phyloP scores from a whole-genome alignment of 352 stramenopile species.

The Phytopythium mirpurense region DNA sequence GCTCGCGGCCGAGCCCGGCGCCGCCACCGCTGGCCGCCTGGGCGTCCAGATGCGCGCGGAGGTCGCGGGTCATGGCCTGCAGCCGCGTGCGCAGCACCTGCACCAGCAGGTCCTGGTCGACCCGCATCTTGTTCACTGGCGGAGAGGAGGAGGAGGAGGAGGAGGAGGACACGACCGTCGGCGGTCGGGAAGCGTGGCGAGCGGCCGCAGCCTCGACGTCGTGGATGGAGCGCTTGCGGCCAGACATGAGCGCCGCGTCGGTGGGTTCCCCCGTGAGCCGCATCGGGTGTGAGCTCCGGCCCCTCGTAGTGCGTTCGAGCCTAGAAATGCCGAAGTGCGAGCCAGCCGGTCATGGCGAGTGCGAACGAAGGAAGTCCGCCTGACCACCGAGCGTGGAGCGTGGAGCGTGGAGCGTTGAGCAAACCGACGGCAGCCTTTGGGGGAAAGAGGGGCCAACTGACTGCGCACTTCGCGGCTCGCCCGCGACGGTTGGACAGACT shows the following conservation, averaged over 20 bases:
- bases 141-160: too few species aligned
- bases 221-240: slow-evolving; percentile 6
- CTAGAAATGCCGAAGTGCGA: not conserved
- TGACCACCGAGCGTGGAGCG: not conserved
- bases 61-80: slow-evolving; percentile 22
- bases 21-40: slow-evolving; percentile 5
- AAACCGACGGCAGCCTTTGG: not conserved
- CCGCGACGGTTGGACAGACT: not conserved
- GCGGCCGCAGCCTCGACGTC: not conserved
- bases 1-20: not conserved
- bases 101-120: slow-evolving; percentile 35
- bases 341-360: not conserved
- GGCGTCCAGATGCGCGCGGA: slow-evolving; percentile 9
- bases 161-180: not conserved
- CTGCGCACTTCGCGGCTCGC: slow-evolving; percentile 6
- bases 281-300: slow-evolving; percentile 3
- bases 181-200: not conserved
- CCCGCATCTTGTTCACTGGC: slow-evolving; percentile 8
- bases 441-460: slow-evolving; percentile 2
- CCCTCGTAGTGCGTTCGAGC: not conserved
- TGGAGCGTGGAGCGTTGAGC: too few species aligned
- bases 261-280: not conserved
- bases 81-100: slow-evolving; percentile 35
- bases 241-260: slow-evolving; percentile 2
- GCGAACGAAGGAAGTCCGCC: not conserved